A percentile compares a stretch with the other conserved stretches of the same genome.
These are phyloP conservation scores for Datisca glomerata DNA, from an alignment of 306 rosid genomes.

Conservation along the genomic window DNA sequence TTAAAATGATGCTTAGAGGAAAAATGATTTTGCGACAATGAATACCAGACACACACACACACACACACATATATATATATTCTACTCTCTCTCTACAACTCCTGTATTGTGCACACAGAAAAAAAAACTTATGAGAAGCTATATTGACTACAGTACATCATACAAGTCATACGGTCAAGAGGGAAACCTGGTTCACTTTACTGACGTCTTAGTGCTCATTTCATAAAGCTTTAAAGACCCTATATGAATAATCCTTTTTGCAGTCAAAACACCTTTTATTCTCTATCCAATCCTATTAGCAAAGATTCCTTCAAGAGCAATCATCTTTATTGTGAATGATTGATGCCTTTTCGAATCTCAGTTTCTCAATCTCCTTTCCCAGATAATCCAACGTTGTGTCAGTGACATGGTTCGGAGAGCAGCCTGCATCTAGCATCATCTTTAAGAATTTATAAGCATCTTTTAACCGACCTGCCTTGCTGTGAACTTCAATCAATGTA, in stretches of 20 bases:
- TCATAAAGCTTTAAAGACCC: too few relatives aligned
- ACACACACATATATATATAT: too few relatives aligned
- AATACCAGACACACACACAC: too few relatives aligned
- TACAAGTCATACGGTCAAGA: too few relatives aligned
- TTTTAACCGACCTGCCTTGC: constrained; percentile 72
- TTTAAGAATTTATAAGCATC: constrained; percentile 75
- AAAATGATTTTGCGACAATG: too few relatives aligned
- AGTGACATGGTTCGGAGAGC: constrained; percentile 77
- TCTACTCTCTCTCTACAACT: too few relatives aligned
- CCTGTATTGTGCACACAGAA: too few relatives aligned
- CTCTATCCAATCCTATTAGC: background rate
- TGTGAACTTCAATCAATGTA: constrained; percentile 83
- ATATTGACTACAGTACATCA: too few relatives aligned
- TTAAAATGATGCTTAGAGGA: too few relatives aligned
- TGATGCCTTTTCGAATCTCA: constrained; percentile 59
- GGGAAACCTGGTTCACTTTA: too few relatives aligned
- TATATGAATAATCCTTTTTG: background rate
- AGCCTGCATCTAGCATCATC: constrained; percentile 87
- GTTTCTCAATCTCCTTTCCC: constrained; percentile 71
- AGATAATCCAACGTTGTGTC: constrained; percentile 86
- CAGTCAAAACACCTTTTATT: background rate
- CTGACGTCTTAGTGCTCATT: too few relatives aligned
- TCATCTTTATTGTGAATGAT: constrained; percentile 39
- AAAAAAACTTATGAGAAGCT: too few relatives aligned
- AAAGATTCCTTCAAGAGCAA: constrained; percentile 25